Evolutionary conservation across 331 rosid species (phyloP).

Genomic region (Erythrophleum ivorense): DNA sequence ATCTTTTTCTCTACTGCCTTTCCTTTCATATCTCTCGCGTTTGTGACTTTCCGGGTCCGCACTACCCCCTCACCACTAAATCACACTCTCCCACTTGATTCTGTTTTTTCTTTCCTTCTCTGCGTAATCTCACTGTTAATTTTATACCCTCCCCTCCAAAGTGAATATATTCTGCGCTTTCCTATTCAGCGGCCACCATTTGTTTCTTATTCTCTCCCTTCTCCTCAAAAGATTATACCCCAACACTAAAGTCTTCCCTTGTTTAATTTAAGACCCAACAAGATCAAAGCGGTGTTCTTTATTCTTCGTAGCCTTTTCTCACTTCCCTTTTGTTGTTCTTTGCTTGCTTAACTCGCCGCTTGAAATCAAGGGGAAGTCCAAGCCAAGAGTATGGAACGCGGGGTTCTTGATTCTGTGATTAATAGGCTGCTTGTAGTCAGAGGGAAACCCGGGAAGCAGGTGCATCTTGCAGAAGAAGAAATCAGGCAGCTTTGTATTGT

Average conservation of each 20-base stretch:
- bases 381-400: constrained; percentile 58
- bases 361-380: constrained; percentile 12
- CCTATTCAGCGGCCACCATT: constrained; percentile 49
- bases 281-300: constrained; percentile 42
- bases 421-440: constrained; percentile 69
- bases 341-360: constrained; percentile 25
- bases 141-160: constrained; percentile 25
- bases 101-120: not conserved
- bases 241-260: constrained; percentile 13
- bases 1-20: not conserved
- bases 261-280: constrained; percentile 28
- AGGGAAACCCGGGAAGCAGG: constrained; percentile 76
- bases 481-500: constrained; percentile 76
- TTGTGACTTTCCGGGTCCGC: constrained; percentile 36
- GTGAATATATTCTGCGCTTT: constrained; percentile 65
- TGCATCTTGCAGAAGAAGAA: constrained; percentile 74
- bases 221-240: not conserved
- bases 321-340: constrained; percentile 22
- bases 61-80: constrained; percentile 31
- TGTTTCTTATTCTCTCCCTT: constrained; percentile 23
- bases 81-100: constrained; percentile 8
- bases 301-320: constrained; percentile 40
- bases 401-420: constrained; percentile 70
- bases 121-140: constrained; percentile 1
- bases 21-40: not conserved